phyloP scores from a whole-genome alignment of 768 basidiomycete genomes.

The Pholiota conissans region DNA sequence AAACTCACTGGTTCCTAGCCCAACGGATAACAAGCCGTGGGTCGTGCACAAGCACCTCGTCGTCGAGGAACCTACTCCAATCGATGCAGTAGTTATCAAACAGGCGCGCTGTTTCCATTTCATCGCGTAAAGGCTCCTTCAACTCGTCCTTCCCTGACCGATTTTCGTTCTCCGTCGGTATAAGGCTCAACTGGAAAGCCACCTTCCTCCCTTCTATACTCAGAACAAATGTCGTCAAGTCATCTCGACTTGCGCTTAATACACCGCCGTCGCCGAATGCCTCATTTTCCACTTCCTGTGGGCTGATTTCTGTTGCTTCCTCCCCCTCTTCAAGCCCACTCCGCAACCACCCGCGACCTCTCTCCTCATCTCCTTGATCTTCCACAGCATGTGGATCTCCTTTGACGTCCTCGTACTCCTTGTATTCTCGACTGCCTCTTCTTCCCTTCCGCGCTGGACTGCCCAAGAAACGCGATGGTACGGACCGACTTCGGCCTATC shows the following conservation, averaged over 20 bases:
- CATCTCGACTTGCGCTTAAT: slow-evolving; percentile 56
- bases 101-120: slow-evolving; percentile 50
- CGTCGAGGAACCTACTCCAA: slow-evolving; percentile 64
- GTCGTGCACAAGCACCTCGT: slow-evolving; percentile 60
- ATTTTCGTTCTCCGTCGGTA: slow-evolving; percentile 27
- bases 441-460: slow-evolving; percentile 30
- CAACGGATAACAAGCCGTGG: slow-evolving; percentile 75
- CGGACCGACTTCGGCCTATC: slow-evolving; percentile 52
- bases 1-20: slow-evolving; percentile 61
- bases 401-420: slow-evolving; percentile 32
- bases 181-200: slow-evolving; percentile 75
- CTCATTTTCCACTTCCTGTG: slow-evolving; percentile 5
- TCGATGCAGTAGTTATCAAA: slow-evolving; percentile 68
- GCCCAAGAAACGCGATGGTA: slow-evolving; percentile 53
- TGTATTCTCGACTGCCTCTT: slow-evolving; percentile 25
- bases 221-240: slow-evolving; percentile 65
- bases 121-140: slow-evolving; percentile 30
- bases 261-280: slow-evolving; percentile 52
- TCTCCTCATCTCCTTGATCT: slow-evolving; percentile 20
- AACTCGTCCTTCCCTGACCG: slow-evolving; percentile 20
- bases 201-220: slow-evolving; percentile 58
- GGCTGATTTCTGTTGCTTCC: slow-evolving; percentile 3
- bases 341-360: slow-evolving; percentile 8
- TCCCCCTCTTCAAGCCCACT: slow-evolving; percentile 13
- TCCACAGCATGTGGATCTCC: slow-evolving; percentile 8